A percentile compares a stretch with the other conserved stretches of the same genome.
phyloP scores from a whole-genome alignment of 2,329 filamentous ascomycete species.

The Leptodontidium sp. region DNA sequence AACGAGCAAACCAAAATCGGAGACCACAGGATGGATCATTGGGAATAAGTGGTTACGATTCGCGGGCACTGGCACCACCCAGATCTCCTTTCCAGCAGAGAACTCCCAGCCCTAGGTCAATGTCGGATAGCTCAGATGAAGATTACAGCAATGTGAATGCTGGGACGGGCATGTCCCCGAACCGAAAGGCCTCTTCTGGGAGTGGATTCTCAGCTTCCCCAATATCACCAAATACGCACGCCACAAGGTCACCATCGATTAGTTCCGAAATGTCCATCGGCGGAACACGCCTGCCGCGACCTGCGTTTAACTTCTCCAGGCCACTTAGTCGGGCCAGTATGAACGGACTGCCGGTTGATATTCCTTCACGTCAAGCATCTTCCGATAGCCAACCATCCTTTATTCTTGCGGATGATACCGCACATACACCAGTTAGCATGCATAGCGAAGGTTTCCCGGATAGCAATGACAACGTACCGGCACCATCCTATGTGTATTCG shows the following conservation, averaged over 20 bases:
- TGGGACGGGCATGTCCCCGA: conserved; percentile 69
- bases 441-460: conserved; percentile 73
- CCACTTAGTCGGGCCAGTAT: conserved; percentile 80
- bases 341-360: conserved; percentile 56
- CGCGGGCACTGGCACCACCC: conserved; percentile 54
- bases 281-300: conserved; percentile 67
- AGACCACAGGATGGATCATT: conserved; percentile 39
- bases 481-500: conserved; percentile 84
- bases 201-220: conserved; percentile 70
- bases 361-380: conserved; percentile 68
- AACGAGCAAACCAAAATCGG: conserved; percentile 33
- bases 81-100: conserved; percentile 53
- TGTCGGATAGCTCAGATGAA: conserved; percentile 75
- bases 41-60: conserved; percentile 46
- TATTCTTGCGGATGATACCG: conserved; percentile 70
- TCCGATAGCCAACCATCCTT: conserved; percentile 71
- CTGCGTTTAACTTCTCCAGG: conserved; percentile 92
- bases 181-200: conserved; percentile 81
- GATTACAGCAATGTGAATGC: conserved; percentile 64
- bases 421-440: conserved; percentile 76
- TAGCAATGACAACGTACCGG: conserved; percentile 57
- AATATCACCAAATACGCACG: conserved; percentile 67
- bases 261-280: conserved; percentile 80
- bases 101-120: conserved; percentile 68
- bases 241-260: conserved; percentile 81